Base-by-base conservation (phyloP, 2,329 filamentous ascomycete species). In the Epichloe brachyelytri region DNA sequence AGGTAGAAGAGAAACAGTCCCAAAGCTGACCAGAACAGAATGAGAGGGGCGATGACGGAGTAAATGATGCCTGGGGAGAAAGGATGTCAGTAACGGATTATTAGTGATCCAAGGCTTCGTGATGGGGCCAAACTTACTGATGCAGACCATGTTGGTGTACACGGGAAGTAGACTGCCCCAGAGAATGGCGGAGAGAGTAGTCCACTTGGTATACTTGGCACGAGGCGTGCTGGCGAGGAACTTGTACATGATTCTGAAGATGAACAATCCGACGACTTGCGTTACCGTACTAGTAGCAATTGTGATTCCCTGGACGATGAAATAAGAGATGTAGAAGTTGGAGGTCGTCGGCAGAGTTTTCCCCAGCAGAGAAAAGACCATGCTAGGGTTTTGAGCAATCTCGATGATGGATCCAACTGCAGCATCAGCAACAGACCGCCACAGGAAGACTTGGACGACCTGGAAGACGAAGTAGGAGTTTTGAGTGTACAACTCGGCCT, bases 261-360 rank as follows among this genome's bases (percentile, higher is more conserved):
- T 65, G 52, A 89, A 67, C 52, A 91, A 74, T 12, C 85, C 70
- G 2, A 69, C 61, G 12, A 71, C 85, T 60, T 90, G 86, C 39
- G 90, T 76, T 12, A 95, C 67, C 12, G 83, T 80, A 49, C 80
- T 77, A 0, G 85, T 77, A n/a, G 87, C 83, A 56, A 90, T 80
- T 0, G 82, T 84, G 46, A 95, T 71, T 48, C 88, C 89, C 65
- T 95, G 88, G 1, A 95, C 74, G 40, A 95, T 80, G 57, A 95
- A 90, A 69, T 94, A 95, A 14, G 68, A 87, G 49, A 97, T 84
- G 69, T 96, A 98, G 63, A 97, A 94, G 71, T 95, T 97, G 56
- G 89, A 90, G 0, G 88, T 82, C 43, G 79, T 83, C 12, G 93
- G 93, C 17, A 98, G 73, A 48, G 85, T 82, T 10, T 72, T 63